Base-by-base conservation (phyloP, 441 rosid species). In the Brassica balearica region DNA sequence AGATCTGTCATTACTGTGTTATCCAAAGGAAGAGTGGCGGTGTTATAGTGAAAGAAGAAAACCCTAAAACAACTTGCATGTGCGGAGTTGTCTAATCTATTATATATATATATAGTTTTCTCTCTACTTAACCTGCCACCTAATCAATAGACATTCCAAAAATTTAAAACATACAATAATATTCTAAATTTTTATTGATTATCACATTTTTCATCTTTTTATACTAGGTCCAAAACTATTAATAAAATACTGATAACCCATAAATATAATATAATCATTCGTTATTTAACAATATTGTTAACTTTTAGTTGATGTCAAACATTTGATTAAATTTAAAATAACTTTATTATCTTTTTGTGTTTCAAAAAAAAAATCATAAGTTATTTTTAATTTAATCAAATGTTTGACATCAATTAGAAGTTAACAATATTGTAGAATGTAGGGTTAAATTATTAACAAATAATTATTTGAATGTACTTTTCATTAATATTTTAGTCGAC, bases 41-140 rank as follows among this genome's bases (percentile, higher is more conserved):
- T 34, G 74, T 29, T 69, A 62, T 62, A 73, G 70, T 64, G 77
- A 64, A 32, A 29, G 53, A 64, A 29, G 53, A 63, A 73, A 73
- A 63, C 69, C 76, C 76, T 73, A 72, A 72, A 9, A 41, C 43
- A 14, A 4, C 41, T 51, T 69, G 2, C 22, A 7, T n/a, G 34
- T 2, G 36, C 41, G 38, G 19, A 25, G 36, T 61, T 34, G 12
- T 11, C 20, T 6, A 55, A 12, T 41, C 43, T 29, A 29, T 29
- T 29, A 29, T 29, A 29, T 29, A 29, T 15, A 29, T 29, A 29
- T 36, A 36, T 10, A 41, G 12, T 41, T 41, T 41, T 41, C 12
- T 7, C 43, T 41, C 12, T 41, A 9, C 48, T 41, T 9, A 41
- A 41, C 12, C 48, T 41, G 48, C 48, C 48, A 41, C 48, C 48